Conservation (phyloP, 192 early-diverging fungal genomes). For the Chytriomyces hyalinus region DNA sequence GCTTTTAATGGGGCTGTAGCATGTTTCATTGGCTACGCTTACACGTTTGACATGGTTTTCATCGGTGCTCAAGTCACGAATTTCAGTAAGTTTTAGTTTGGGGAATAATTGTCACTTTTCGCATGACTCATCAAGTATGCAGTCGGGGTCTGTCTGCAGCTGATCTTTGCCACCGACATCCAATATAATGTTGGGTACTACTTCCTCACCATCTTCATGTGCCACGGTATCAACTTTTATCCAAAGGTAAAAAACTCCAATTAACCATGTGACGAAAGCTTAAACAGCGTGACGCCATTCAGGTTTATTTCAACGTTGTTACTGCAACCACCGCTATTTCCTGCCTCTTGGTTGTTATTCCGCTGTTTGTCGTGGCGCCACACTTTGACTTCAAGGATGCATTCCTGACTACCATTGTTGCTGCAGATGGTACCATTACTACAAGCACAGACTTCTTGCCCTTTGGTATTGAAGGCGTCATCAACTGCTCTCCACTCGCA, state of each 20-base stretch:
- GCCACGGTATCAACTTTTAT: constrained; percentile 6
- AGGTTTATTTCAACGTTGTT: not conserved
- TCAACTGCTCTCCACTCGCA: constrained; percentile 8
- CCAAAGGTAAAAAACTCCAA: not conserved
- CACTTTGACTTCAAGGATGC: constrained; percentile 8
- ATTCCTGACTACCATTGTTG: not conserved
- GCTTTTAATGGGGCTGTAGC: constrained; percentile 23
- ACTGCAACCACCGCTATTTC: not conserved
- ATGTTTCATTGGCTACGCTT: constrained; percentile 28
- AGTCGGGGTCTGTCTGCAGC: constrained; percentile 10
- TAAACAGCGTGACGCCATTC: too few species aligned
- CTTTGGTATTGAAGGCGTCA: constrained; percentile 21
- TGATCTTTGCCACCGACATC: not conserved
- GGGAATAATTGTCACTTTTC: not conserved
- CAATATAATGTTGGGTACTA: constrained; percentile 10
- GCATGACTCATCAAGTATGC: not conserved
- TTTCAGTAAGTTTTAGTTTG: not conserved
- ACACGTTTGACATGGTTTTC: constrained; percentile 27
- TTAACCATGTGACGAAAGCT: too few species aligned
- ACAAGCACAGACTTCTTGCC: constrained; percentile 16
- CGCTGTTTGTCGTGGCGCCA: not conserved
- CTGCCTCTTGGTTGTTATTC: constrained; percentile 6
- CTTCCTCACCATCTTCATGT: not conserved
- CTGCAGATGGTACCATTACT: not conserved
- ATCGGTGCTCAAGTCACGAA: constrained; percentile 19